A percentile compares a stretch with the other conserved stretches of the same genome.
Evolutionary conservation across 2,329 filamentous ascomycete species (phyloP).

Genomic region (Penicillium sp.): DNA sequence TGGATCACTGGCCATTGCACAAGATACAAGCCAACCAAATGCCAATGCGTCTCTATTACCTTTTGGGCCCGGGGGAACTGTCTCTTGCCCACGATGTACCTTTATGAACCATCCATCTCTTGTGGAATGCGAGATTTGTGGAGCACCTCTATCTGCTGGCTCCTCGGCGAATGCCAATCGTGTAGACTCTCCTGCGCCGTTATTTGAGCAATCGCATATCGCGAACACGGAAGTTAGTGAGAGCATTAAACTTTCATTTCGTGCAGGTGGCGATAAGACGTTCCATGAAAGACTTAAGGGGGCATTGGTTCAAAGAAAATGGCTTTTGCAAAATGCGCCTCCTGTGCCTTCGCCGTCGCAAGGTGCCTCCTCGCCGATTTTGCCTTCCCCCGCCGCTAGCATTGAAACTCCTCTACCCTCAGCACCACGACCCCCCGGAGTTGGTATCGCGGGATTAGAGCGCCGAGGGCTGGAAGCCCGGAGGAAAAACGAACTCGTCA

Average conservation of each 20-base stretch:
- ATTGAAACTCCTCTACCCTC: constrained; percentile 27
- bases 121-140: constrained; percentile 85
- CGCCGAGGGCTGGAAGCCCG: constrained; percentile 78
- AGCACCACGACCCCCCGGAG: constrained; percentile 55
- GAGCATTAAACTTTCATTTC: constrained; percentile 87
- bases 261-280: constrained; percentile 81
- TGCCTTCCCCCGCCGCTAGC: constrained; percentile 24
- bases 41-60: background rate
- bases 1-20: constrained; percentile 1
- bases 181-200: constrained; percentile 76
- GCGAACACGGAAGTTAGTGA: constrained; percentile 63
- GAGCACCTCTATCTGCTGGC: constrained; percentile 66
- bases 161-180: constrained; percentile 47
- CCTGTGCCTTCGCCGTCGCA: constrained; percentile 68
- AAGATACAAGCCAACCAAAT: background rate
- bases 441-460: constrained; percentile 90
- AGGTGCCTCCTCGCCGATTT: constrained; percentile 33
- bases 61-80: constrained; percentile 19
- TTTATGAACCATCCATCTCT: constrained; percentile 91
- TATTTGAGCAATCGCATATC: constrained; percentile 51
- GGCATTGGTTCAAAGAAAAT: constrained; percentile 88
- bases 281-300: constrained; percentile 87
- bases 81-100: constrained; percentile 79
- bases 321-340: constrained; percentile 86
- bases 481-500: constrained; percentile 89